Evolutionary conservation across 106 monocot species (phyloP), one percentile per base, ranked within the genome.

Genomic region (Platanthera guangdongensis): DNA sequence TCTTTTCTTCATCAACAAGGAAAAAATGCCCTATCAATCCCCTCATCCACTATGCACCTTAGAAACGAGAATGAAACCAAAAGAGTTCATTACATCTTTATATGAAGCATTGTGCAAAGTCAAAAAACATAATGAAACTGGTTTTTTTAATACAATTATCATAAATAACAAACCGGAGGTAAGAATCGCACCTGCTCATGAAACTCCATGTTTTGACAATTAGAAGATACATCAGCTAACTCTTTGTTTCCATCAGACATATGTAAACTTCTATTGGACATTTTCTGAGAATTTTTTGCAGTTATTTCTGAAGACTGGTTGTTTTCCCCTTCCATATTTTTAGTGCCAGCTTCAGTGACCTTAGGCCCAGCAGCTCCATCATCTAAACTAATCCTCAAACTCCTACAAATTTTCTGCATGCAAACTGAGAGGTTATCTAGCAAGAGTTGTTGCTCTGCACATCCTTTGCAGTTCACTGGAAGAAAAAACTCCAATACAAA

Each of bases 401-500:
- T 99, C 83, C 47, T 92, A 63, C 86, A 92, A n/a, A 91, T 60
- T 80, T 71, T 90, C 78, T 90, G 89, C 94, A 99, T 99, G 3
- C 91, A 92, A 60, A 18, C 79, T 0, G 87, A 91, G 10, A 99
- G 82, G 63, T 88, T 94, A 51, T 85, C 82, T 60, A 99, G 65
- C 68, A 99, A 82, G 30, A 82, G 84, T 64, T 99, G 94, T 55
- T 99, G 97, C 72, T 99, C 97, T 52, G 75, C 77, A 78, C 81
- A 77, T 46, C 86, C 86, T 77, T 49, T 89, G 72, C 91, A 94
- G 76, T 85, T 90, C 55, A 92, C 78, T 28, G 97, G 97, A 65
- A 99, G 91, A 79, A 99, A 94, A 39, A 99, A 83, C 82, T 99
- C 97, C 50, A 99, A 72, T 73, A 99, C 85, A 68, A 94, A 99